Evolutionary conservation across 371 early-diverging fungal genomes (phyloP).

Genomic region (Mortierella sp.): DNA sequence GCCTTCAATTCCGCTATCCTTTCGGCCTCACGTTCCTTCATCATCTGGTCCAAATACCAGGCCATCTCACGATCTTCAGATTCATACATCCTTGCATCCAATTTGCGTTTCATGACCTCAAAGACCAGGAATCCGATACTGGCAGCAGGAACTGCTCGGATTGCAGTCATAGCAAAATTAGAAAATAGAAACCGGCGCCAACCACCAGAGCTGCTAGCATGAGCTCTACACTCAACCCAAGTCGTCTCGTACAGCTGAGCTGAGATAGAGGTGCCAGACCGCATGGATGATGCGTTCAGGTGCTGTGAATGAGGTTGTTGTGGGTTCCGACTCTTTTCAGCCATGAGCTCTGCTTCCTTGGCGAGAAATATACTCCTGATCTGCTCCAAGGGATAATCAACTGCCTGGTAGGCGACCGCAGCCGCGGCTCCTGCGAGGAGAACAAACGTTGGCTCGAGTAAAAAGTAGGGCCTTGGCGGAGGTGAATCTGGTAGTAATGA

Average conservation of each 20-base stretch:
- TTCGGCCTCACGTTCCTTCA: slow-evolving; percentile 40
- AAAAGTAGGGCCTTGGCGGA: slow-evolving; percentile 61
- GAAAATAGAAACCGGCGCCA: slow-evolving; percentile 73
- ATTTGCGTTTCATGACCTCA: slow-evolving; percentile 76
- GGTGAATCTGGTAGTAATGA: not conserved
- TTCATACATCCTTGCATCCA: slow-evolving; percentile 59
- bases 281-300: slow-evolving; percentile 50
- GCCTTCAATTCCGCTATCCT: slow-evolving; percentile 18
- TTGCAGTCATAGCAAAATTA: slow-evolving; percentile 74
- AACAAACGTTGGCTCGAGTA: slow-evolving; percentile 77
- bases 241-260: slow-evolving; percentile 65
- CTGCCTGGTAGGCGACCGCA: slow-evolving; percentile 78
- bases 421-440: slow-evolving; percentile 80
- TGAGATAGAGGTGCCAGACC: slow-evolving; percentile 52
- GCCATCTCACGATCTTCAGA: slow-evolving; percentile 47
- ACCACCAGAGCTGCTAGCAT: slow-evolving; percentile 61
- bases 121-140: slow-evolving; percentile 80
- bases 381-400: slow-evolving; percentile 81
- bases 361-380: slow-evolving; percentile 78
- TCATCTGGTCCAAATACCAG: slow-evolving; percentile 39
- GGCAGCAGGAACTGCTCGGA: slow-evolving; percentile 80
- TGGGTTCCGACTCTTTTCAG: slow-evolving; percentile 55
- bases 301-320: slow-evolving; percentile 33
- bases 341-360: slow-evolving; percentile 73
- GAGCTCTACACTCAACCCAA: slow-evolving; percentile 64